Evolutionary conservation across 1,284 basidiomycete species (phyloP).

Genomic region (Ustilago xerochloae): DNA sequence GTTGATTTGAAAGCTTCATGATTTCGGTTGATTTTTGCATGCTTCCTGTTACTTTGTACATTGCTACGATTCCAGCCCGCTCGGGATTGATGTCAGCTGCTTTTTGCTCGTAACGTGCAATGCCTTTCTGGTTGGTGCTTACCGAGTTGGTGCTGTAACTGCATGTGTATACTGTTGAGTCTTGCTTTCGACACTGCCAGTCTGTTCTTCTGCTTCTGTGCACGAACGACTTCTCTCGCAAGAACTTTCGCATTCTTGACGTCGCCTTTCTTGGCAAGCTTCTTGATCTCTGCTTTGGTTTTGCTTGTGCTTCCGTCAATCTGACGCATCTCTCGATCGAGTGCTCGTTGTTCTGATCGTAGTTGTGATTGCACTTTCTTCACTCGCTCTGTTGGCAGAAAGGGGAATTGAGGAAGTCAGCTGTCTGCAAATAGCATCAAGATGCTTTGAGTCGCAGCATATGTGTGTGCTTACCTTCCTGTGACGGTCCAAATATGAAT

Average conservation of each 20-base stretch:
- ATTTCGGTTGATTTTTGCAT: conserved; percentile 98
- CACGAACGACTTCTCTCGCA: conserved; percentile 92
- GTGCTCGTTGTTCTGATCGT: conserved; percentile 59
- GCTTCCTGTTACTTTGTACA: conserved; percentile 95
- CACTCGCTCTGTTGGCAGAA: conserved; percentile 41
- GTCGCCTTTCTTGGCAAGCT: conserved; percentile 90
- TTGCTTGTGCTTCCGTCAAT: conserved; percentile 85
- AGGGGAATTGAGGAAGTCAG: not conserved
- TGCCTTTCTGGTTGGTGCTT: too few species aligned
- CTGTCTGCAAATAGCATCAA: not conserved
- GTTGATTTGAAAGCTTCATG: conserved; percentile 94
- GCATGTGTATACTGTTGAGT: conserved; percentile 88
- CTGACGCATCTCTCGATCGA: conserved; percentile 71
- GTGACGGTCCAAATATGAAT: conserved; percentile 91
- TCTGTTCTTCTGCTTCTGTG: conserved; percentile 92
- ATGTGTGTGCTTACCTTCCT: conserved; percentile 76
- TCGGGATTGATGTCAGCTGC: not conserved
- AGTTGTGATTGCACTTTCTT: conserved; percentile 62
- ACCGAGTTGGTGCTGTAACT: conserved; percentile 94
- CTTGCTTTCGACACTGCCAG: conserved; percentile 91
- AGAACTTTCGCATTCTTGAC: conserved; percentile 90
- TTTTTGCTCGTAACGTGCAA: too few species aligned
- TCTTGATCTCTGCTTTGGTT: conserved; percentile 84
- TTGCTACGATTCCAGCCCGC: conserved; percentile 76
- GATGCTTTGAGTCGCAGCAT: not conserved